Percentiles rank a stretch among this genome's conserved stretches.
These are phyloP conservation scores for Pseudogymnoascus sp. DNA, from an alignment of 2,329 filamentous ascomycete genomes.

Conservation along the genomic window DNA sequence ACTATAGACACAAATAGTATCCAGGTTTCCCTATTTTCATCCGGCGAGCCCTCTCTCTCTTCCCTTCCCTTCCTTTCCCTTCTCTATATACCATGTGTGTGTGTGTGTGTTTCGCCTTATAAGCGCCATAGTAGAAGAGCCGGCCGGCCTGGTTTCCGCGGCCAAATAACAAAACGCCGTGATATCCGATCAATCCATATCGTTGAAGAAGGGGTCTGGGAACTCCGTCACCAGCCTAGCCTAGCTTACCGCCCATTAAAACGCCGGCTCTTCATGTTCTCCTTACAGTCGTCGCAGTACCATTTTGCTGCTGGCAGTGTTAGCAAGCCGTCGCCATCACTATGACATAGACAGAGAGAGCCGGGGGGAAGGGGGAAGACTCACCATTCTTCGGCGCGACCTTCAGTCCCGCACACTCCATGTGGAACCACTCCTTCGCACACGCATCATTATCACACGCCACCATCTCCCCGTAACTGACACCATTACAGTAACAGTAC, in stretches of 20 bases:
- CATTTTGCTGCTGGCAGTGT: constrained; percentile 22
- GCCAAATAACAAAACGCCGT: neutral
- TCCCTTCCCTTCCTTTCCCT: no score
- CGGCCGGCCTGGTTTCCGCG: neutral
- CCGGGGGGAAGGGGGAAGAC: constrained; percentile 11
- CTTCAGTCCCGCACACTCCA: constrained; percentile 71
- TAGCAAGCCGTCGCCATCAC: neutral
- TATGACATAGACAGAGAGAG: no score
- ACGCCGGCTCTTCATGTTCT: constrained; percentile 22
- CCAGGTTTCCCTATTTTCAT: constrained; percentile 7
- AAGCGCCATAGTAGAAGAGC: constrained; percentile 7
- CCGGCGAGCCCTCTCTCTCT: neutral
- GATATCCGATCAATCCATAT: neutral
- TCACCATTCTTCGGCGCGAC: constrained; percentile 55
- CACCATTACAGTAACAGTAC: constrained; percentile 72
- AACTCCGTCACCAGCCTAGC: neutral
- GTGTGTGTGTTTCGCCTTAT: neutral
- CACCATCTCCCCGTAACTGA: constrained; percentile 79
- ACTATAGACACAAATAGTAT: constrained; percentile 1
- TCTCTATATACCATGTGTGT: constrained; percentile 3
- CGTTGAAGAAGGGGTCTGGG: neutral
- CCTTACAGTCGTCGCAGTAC: constrained; percentile 27
- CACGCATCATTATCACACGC: constrained; percentile 69
- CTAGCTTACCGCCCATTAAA: constrained; percentile 18
- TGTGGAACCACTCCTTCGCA: constrained; percentile 72